Evolutionary conservation across 257 asterid species (phyloP), one percentile per base, ranked within the genome.

Genomic region (Gynochthodes officinalis): DNA sequence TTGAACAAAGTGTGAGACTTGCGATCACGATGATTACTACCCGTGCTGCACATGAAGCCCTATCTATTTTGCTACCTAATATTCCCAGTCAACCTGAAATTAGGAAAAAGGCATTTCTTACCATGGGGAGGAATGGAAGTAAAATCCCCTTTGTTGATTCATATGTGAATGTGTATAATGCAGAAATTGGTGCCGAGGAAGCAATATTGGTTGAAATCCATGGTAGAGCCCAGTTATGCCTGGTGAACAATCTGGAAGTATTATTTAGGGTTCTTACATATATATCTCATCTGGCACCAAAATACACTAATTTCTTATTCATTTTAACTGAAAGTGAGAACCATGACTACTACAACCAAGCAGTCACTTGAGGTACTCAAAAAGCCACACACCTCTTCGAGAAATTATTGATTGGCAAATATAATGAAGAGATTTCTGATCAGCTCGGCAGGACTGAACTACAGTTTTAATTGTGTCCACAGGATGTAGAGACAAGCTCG

Each of bases 121-220:
- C 99, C 93, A 87, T 87, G 67, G 96, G 91, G 76, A 89, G 84
- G 81, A 89, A 79, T 46, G 97, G 96, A 79, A 89, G 80, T 77
- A 91, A 70, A 75, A 83, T 76, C 76, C 85, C 84, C 90, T 94
- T 94, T 57, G 89, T 95, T 15, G 93, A 87, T 81, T 94, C 97
- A 32, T 94, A 94, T 2, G 99, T 91, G 84, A 86, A 94, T 11
- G 98, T 89, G 89, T 94, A 91, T 64, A 94, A 71, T 28, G 98
- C 99, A 71, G 99, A 94, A 80, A 91, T 88, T 69, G 99, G 99
- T 53, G 99, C 99, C 40, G 99, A 91, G 35, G 88, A 81, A 53
- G 92, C 82, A 82, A 94, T 80, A 77, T 94, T 91, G 82, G 95
- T 88, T 69, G 93, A 85, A 78, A 94, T 85, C 99, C 99, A 69